phyloP scores from a whole-genome alignment of 257 asterid species.

The Gardenia jasminoides region DNA sequence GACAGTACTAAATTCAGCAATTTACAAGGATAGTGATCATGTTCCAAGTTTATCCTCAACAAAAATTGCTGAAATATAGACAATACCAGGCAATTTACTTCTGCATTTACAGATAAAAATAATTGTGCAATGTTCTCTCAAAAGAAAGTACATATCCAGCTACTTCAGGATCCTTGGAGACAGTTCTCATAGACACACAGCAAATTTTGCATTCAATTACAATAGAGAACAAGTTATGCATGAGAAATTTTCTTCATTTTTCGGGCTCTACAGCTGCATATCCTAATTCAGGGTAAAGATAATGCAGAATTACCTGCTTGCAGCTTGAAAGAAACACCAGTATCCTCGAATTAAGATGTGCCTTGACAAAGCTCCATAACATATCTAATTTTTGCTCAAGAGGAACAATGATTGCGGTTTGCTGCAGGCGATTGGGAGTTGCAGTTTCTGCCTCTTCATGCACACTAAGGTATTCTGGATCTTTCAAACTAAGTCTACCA shows the following conservation, averaged over 20 bases:
- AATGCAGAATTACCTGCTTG: slow-evolving; percentile 66
- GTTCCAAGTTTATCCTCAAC: neutral
- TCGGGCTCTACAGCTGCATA: neutral
- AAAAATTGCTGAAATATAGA: neutral
- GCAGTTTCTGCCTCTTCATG: slow-evolving; percentile 87
- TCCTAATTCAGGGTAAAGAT: neutral
- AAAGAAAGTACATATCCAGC: neutral
- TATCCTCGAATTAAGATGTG: slow-evolving; percentile 79
- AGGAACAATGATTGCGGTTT: slow-evolving; percentile 74
- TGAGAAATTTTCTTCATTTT: neutral
- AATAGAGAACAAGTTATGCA: neutral
- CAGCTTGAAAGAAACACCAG: slow-evolving; percentile 83
- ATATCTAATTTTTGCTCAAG: slow-evolving; percentile 87
- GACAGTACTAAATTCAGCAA: neutral
- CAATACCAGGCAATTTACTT: neutral
- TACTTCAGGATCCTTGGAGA: neutral
- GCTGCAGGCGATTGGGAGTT: slow-evolving; percentile 78
- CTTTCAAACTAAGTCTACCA: slow-evolving; percentile 95
- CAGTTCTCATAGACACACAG: neutral
- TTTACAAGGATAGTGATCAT: neutral
- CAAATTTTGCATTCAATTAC: neutral
- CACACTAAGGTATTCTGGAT: slow-evolving; percentile 91
- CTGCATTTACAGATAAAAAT: neutral
- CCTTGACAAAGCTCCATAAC: slow-evolving; percentile 91
- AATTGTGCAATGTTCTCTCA: neutral